Evolutionary conservation across 1,284 basidiomycete genomes (phyloP), one percentile per base, ranked within the genome.

Genomic region (Ganoderma meredithae): DNA sequence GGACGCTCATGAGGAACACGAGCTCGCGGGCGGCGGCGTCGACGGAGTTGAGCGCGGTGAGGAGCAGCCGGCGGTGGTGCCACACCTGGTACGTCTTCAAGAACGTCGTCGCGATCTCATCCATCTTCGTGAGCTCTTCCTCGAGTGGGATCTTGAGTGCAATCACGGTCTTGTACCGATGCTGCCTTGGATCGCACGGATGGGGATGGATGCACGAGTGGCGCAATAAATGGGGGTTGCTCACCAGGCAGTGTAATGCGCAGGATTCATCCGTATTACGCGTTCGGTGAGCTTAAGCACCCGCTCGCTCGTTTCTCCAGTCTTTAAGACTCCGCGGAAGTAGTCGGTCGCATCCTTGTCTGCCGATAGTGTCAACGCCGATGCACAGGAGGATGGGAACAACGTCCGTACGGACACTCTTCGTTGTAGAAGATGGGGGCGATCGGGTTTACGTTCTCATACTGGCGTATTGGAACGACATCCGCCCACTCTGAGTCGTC

Each of bases 1-100:
- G 87, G 0, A 90, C 89, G 61, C 82, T 80, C 64, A 89, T 86
- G 76, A 96, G 91, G 79, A 97, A 97, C 27, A 80, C 84, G 67
- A 98, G 89, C 79, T 98, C 96, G 3, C 81, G 83, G 8, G 73
- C 77, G 0, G 90, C 78, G 49, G 71, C 70, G 65, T 70, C 69
- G 58, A 72, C 47, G 22, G 75, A 73, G 64, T 84, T 82, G 59
- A 88, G 84, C 60, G 83, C 78, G 53, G 87, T 87, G 68, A 94
- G 86, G 47, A 98, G 86, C 31, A 95, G 87, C 1, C 95, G 91
- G 27, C 96, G 94, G 78, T 98, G 96, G 81, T 98, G 96, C 96
- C 96, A 98, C 58, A 98, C 96, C 84, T 98, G 96, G 79, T 98
- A 98, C 15, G 91, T 95, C 83, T 98, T 98, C 76, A 97, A 86